A percentile compares a stretch with the other conserved stretches of the same genome.
Evolutionary conservation across 2,329 filamentous ascomycete species (phyloP).

Genomic region (Epichloe brachyelytri): DNA sequence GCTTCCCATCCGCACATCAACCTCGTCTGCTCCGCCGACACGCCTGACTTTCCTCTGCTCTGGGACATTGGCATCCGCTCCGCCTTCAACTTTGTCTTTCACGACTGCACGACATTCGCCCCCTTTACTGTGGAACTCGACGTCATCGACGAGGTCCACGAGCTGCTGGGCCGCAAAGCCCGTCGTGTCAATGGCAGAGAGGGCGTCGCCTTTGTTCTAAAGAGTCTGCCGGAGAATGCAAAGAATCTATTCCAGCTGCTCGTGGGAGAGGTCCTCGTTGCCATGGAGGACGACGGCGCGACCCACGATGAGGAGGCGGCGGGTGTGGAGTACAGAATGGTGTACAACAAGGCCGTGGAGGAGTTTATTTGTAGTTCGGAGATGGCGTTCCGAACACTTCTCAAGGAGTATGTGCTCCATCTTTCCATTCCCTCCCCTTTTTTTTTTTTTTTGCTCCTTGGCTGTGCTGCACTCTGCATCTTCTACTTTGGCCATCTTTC

Average conservation of each 20-base stretch:
- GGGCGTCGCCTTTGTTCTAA: constrained; percentile 81
- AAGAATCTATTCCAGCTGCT: constrained; percentile 75
- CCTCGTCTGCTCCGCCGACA: constrained; percentile 72
- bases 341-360: constrained; percentile 93
- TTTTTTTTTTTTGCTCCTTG: not conserved
- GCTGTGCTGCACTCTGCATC: not conserved
- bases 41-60: constrained; percentile 72
- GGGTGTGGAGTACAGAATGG: constrained; percentile 76
- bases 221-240: constrained; percentile 84
- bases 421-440: not conserved
- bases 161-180: constrained; percentile 69
- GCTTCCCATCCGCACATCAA: constrained; percentile 60
- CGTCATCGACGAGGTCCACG: constrained; percentile 80
- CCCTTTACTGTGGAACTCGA: constrained; percentile 63
- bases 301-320: constrained; percentile 30
- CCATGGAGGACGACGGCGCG: constrained; percentile 47
- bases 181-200: constrained; percentile 76
- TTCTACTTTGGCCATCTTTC: not conserved
- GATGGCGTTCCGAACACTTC: constrained; percentile 82
- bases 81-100: constrained; percentile 76
- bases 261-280: constrained; percentile 68
- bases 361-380: constrained; percentile 96
- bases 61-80: constrained; percentile 84
- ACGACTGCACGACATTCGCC: constrained; percentile 85
- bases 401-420: constrained; percentile 62